Conservation (phyloP, 495 filamentous ascomycete genomes). For the Annulohypoxylon moriforme region DNA sequence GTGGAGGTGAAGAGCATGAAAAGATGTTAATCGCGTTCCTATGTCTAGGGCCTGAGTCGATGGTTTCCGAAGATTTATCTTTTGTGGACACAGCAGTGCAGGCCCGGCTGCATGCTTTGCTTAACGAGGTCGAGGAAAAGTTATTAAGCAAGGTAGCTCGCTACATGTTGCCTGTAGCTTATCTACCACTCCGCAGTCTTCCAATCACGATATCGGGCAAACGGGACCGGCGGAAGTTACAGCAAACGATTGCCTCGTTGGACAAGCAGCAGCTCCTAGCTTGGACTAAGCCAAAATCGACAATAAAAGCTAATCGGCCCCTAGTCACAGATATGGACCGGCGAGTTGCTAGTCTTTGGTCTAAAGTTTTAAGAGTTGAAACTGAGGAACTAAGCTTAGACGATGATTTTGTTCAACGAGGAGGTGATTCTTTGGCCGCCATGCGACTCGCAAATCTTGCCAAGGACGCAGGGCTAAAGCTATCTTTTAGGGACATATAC, state of each 20-base stretch:
- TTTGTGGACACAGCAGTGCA: not conserved
- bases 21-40: not conserved
- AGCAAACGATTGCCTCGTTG: not conserved
- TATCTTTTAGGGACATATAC: not conserved
- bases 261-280: not conserved
- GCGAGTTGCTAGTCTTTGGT: not conserved
- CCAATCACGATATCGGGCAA: not conserved
- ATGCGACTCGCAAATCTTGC: not conserved
- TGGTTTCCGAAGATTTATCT: not conserved
- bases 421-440: not conserved
- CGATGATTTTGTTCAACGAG: not conserved
- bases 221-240: not conserved
- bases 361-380: not conserved
- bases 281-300: not conserved
- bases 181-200: not conserved
- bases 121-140: not conserved
- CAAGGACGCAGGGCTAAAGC: not conserved
- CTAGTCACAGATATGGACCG: not conserved
- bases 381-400: not conserved
- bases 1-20: not conserved
- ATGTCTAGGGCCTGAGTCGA: not conserved
- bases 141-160: not conserved
- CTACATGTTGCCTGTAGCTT: not conserved
- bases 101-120: not conserved
- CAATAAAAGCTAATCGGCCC: not conserved